Base-by-base conservation (phyloP, 2,329 filamentous ascomycete genomes). In the Colletotrichum caudatum region DNA sequence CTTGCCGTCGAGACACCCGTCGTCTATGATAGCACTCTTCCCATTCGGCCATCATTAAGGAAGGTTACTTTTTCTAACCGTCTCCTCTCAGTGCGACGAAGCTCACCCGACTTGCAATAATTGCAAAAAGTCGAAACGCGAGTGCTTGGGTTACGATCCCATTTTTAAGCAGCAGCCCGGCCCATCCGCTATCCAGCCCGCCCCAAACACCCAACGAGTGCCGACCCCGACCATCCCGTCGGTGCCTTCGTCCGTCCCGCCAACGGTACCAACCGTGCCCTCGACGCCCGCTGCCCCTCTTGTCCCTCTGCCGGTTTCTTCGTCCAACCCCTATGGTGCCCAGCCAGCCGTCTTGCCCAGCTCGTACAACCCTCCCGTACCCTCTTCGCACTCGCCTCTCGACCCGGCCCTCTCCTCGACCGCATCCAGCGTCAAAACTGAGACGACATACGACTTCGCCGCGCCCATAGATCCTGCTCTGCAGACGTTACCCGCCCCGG, bases 71-170 rank as follows among this genome's bases (percentile, higher is more conserved):
- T 58, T 64, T 56, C 64, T 70, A 46, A 72, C 46, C 35, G 29
- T 29, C 5, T 72, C 74, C 74, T 64, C 18, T 72, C 76, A 98
- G 96, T 99, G 96, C 84, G 96, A 98, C 89, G 96, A 99, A 86
- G 91, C 90, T 73, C 94, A 97, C 82, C 96, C 96, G 29, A 91
- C 92, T 72, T 99, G 96, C 86, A 91, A 94, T 83, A 94, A 96
- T 79, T 96, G 93, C 84, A 91, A 92, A 79, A 96, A 96, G 81
- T 94, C 92, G 76, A 96, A 95, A 83, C 93, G 93, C 78, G 93
- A 95, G 77, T 96, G 93, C 78, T 80, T 94, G 60, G 93, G 93
- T 66, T 96, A 96, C 88, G 93, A 96, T 78, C 93, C 93, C 48
- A 93, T 95, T 78, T 96, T 95, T 84, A 93, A 94, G 82, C 89